phyloP scores from a whole-genome alignment of 2,329 filamentous ascomycete species.

The Monosporascus cannonballus region DNA sequence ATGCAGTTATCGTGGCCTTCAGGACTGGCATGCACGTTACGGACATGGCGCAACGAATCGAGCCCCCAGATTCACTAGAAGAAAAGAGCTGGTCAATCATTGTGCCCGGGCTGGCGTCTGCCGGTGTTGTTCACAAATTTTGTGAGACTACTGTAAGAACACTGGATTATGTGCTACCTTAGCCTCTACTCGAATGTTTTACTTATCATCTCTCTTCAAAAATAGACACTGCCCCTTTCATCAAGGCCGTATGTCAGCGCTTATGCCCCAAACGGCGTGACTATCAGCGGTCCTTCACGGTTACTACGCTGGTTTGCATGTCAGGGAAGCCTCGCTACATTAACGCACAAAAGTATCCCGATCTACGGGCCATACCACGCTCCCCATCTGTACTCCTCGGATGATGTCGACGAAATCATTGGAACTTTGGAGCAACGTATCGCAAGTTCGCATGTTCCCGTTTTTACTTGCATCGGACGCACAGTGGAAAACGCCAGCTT shows the following conservation, averaged over 20 bases:
- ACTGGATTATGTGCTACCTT: too few species aligned
- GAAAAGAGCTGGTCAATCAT: conserved; percentile 15
- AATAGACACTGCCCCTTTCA: conserved; percentile 8
- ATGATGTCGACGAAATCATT: conserved; percentile 15
- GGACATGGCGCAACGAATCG: conserved; percentile 7
- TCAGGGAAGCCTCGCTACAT: too few species aligned
- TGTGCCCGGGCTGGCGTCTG: conserved; percentile 12
- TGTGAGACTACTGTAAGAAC: conserved; percentile 9
- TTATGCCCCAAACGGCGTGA: conserved; percentile 9
- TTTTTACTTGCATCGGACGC: conserved; percentile 9
- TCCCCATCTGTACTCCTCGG: conserved; percentile 18
- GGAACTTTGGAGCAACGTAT: too few species aligned
- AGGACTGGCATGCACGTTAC: conserved; percentile 20
- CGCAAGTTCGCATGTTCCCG: too few species aligned
- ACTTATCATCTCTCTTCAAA: too few species aligned
- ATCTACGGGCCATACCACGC: conserved; percentile 27
- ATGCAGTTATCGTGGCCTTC: conserved; percentile 24
- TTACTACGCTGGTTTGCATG: too few species aligned
- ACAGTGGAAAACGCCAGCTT: conserved; percentile 4
- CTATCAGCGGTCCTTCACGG: conserved; percentile 12
- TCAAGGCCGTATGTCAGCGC: conserved; percentile 10
- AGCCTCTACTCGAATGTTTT: too few species aligned
- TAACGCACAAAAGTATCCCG: too few species aligned
- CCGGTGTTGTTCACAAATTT: conserved; percentile 9
- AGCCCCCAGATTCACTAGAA: conserved; percentile 1